Percentiles rank a stretch among this genome's conserved stretches.
Conservation (phyloP, 306 rosid species). For the Cercis canadensis region DNA sequence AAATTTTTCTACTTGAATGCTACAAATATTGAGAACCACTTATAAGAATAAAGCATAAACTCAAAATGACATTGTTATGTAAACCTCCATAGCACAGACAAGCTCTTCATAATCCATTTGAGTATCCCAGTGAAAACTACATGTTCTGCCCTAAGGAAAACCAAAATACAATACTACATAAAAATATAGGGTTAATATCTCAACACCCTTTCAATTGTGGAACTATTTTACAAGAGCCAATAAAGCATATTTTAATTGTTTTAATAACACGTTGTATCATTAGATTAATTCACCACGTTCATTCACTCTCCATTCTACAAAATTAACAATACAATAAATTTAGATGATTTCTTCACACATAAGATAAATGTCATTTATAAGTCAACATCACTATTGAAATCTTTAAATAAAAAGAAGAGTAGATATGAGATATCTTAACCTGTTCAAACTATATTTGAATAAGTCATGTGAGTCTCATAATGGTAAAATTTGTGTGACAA, state of each 20-base stretch:
- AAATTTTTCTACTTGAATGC: conserved; percentile 60
- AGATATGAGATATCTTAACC: not conserved
- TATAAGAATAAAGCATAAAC: conserved; percentile 43
- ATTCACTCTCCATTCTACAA: not conserved
- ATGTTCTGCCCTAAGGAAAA: too few relatives aligned
- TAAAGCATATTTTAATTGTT: not conserved
- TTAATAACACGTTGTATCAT: not conserved
- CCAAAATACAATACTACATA: too few relatives aligned
- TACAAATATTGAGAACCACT: conserved; percentile 41
- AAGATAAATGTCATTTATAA: too few relatives aligned
- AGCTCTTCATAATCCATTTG: conserved; percentile 18
- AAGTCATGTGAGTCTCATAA: not conserved
- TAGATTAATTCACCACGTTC: not conserved
- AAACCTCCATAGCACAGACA: not conserved
- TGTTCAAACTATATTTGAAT: not conserved
- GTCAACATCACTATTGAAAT: too few relatives aligned
- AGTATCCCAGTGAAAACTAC: not conserved
- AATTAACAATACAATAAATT: not conserved
- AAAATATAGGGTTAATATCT: conserved; percentile 1
- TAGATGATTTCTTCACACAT: not conserved
- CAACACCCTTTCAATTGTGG: not conserved
- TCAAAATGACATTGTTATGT: not conserved
- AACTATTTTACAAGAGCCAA: not conserved
- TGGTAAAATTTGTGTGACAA: not conserved
- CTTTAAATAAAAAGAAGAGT: not conserved